A percentile compares a stretch with the other conserved stretches of the same genome.
Evolutionary conservation across 768 basidiomycete species (phyloP).

Genomic region (Amanita muscaria): DNA sequence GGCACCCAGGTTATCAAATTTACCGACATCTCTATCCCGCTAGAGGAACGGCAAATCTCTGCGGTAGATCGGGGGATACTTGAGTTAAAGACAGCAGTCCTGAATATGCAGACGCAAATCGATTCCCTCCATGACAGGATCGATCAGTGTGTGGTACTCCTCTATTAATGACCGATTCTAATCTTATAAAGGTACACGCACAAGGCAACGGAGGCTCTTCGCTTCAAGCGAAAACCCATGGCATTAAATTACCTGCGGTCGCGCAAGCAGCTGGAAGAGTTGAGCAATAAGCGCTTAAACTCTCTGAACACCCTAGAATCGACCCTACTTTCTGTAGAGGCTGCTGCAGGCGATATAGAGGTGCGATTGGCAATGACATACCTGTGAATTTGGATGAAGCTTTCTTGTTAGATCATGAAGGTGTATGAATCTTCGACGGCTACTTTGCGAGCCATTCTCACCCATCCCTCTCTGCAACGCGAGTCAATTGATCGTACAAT

Average conservation of each 20-base stretch:
- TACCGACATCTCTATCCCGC: constrained; percentile 29
- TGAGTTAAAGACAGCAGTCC: constrained; percentile 66
- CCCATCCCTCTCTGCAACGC: constrained; percentile 73
- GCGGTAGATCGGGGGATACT: constrained; percentile 79
- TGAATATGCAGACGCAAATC: constrained; percentile 60
- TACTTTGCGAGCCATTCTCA: constrained; percentile 67
- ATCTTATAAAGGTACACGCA: constrained; percentile 45
- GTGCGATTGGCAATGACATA: constrained; percentile 29
- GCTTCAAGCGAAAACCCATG: constrained; percentile 59
- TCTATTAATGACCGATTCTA: neutral
- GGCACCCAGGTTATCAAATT: constrained; percentile 75
- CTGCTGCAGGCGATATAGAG: constrained; percentile 83
- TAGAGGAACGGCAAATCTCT: constrained; percentile 44
- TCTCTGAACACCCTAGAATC: constrained; percentile 68
- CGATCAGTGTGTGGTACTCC: constrained; percentile 47
- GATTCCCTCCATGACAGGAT: constrained; percentile 62
- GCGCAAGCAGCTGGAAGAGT: constrained; percentile 72
- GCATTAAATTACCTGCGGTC: constrained; percentile 75
- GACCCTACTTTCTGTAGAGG: constrained; percentile 76
- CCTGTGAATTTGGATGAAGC: neutral
- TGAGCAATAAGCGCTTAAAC: constrained; percentile 64
- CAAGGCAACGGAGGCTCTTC: constrained; percentile 58
- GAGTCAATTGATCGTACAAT: constrained; percentile 78
- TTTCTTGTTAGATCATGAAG: constrained; percentile 62
- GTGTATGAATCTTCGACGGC: constrained; percentile 77